These are phyloP conservation scores for Stipa capillata DNA, from an alignment of 176 grass and related monocot species.

Conservation along the genomic window DNA sequence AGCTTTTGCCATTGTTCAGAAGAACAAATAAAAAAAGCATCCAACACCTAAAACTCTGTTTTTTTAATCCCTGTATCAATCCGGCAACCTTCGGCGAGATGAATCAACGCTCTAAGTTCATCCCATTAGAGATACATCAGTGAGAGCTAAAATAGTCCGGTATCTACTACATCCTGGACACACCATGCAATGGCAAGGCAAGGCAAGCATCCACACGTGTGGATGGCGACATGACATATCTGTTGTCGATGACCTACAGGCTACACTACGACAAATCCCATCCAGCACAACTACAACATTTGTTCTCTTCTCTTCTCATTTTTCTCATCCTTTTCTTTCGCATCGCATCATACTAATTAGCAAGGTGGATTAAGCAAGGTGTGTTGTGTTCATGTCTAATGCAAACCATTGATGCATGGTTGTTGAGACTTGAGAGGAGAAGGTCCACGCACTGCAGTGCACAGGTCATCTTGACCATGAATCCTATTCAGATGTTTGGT, in stretches of 20 bases:
- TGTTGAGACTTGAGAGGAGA: not conserved
- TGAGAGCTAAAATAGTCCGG: not conserved
- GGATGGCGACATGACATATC: not conserved
- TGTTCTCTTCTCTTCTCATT: not conserved
- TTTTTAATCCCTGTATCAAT: not conserved
- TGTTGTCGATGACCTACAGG: not conserved
- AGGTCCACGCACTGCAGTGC: not conserved
- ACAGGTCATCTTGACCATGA: not conserved
- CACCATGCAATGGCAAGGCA: not conserved
- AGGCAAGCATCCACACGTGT: constrained; percentile 16
- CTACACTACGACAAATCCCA: not conserved
- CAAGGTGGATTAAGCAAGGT: not conserved
- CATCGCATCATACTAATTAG: not conserved
- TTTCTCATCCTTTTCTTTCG: not conserved
- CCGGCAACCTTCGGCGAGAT: not conserved
- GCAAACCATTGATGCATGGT: not conserved
- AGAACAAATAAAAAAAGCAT: not conserved
- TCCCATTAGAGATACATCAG: not conserved
- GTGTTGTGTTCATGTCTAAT: not conserved
- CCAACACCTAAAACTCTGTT: not conserved
- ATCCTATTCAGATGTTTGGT: constrained; percentile 10
- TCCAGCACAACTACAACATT: not conserved
- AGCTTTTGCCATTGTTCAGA: not conserved
- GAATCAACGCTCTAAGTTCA: not conserved
- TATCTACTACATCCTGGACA: not conserved